phyloP scores from a whole-genome alignment of 1,284 basidiomycete species.

The Cutaneotrichosporon sp. region DNA sequence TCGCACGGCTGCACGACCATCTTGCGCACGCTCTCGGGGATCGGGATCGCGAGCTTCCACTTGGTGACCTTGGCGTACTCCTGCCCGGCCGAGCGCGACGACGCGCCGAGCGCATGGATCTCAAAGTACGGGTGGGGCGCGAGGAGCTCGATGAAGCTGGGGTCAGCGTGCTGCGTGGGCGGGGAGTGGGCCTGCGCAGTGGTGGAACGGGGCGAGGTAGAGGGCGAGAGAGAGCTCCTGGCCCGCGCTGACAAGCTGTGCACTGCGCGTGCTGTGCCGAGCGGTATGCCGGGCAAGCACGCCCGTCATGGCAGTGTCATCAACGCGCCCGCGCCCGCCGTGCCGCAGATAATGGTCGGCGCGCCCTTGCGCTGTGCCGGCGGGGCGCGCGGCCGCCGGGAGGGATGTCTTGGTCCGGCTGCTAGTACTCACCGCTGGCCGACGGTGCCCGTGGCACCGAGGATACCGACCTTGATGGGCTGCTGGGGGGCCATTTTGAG shows the following conservation, averaged over 20 bases:
- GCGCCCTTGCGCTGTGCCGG: too few species aligned
- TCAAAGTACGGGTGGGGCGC: conserved; percentile 87
- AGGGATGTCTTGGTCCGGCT: too few species aligned
- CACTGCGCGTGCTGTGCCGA: too few species aligned
- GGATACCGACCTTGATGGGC: conserved; percentile 80
- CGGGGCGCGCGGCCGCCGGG: too few species aligned
- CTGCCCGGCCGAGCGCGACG: conserved; percentile 83
- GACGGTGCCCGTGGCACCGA: conserved; percentile 96
- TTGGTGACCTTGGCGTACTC: conserved; percentile 72
- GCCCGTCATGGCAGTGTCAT: too few species aligned
- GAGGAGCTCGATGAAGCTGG: conserved; percentile 81
- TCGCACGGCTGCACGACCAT: conserved; percentile 78
- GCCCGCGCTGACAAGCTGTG: too few species aligned
- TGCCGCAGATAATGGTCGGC: too few species aligned
- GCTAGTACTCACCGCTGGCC: conserved; percentile 71
- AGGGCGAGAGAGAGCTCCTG: background rate
- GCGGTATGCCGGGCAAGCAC: too few species aligned
- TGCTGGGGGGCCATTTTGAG: conserved; percentile 27
- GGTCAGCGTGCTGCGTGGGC: background rate
- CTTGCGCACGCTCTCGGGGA: conserved; percentile 69
- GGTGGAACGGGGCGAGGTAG: background rate
- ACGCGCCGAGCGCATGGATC: conserved; percentile 86
- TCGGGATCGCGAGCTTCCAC: conserved; percentile 87
- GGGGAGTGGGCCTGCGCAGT: background rate
- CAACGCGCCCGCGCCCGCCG: too few species aligned